A percentile compares a stretch with the other conserved stretches of the same genome.
Evolutionary conservation across 768 basidiomycete species (phyloP).

Genomic region (Phanerodontia chrysosporium): DNA sequence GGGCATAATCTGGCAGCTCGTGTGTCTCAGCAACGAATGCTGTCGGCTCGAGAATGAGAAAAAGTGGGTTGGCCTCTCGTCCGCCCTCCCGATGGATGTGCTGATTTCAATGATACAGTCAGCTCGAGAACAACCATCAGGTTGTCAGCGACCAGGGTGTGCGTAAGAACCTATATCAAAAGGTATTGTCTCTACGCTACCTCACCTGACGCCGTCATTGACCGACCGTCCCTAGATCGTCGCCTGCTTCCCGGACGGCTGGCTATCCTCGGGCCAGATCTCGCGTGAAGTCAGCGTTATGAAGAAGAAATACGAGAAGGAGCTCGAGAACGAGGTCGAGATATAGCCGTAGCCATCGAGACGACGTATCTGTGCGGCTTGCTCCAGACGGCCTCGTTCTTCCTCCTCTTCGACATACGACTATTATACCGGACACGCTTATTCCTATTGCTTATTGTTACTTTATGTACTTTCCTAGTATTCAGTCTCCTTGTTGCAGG

Average conservation of each 20-base stretch:
- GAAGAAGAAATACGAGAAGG: slow-evolving; percentile 78
- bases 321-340: slow-evolving; percentile 50
- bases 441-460: slow-evolving; percentile 3
- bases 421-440: neutral
- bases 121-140: slow-evolving; percentile 62
- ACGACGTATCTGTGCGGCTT: no score
- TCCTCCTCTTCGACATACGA: neutral
- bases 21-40: slow-evolving; percentile 78
- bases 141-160: slow-evolving; percentile 79
- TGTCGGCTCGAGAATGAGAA: slow-evolving; percentile 68
- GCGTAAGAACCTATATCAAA: slow-evolving; percentile 78
- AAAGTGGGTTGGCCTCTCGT: slow-evolving; percentile 35
- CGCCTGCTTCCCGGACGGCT: slow-evolving; percentile 74
- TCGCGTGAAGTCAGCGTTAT: slow-evolving; percentile 86
- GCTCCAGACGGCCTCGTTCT: neutral
- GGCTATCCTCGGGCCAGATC: slow-evolving; percentile 84
- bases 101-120: slow-evolving; percentile 19
- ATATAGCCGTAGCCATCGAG: no score
- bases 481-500: neutral
- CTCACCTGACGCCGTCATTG: neutral
- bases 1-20: slow-evolving; percentile 72
- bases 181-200: slow-evolving; percentile 34
- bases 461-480: slow-evolving; percentile 5
- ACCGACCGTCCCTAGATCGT: slow-evolving; percentile 51
- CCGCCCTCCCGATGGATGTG: neutral